phyloP scores from a whole-genome alignment of 805 yeast species.

The Kazachstania viticola region DNA sequence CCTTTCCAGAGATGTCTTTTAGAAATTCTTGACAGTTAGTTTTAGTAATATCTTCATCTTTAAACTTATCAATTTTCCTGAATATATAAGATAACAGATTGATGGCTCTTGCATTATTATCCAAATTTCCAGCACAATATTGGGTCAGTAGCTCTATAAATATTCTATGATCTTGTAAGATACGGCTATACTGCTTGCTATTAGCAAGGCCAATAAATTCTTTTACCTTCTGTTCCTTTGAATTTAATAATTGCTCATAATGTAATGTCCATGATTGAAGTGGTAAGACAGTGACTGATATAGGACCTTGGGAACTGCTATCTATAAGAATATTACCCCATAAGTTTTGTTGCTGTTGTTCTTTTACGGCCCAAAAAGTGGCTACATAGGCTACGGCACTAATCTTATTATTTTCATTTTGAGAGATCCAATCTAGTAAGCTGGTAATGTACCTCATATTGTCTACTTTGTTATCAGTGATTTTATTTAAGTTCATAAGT shows the following conservation, averaged over 20 bases:
- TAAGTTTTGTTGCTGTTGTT: constrained; percentile 32
- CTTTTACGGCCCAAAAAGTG: constrained; percentile 38
- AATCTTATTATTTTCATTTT: constrained; percentile 2
- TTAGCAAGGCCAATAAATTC: constrained; percentile 16
- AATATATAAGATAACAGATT: constrained; percentile 36
- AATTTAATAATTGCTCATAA: constrained; percentile 25
- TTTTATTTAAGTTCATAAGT: constrained; percentile 20
- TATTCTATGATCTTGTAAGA: constrained; percentile 20
- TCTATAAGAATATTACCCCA: constrained; percentile 32
- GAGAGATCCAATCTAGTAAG: background rate
- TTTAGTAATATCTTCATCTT: constrained; percentile 36
- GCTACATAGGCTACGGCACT: constrained; percentile 30
- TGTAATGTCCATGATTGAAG: constrained; percentile 27
- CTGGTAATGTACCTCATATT: background rate
- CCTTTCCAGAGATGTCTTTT: constrained; percentile 18
- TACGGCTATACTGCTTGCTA: constrained; percentile 2
- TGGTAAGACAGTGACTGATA: constrained; percentile 36
- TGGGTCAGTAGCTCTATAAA: constrained; percentile 39
- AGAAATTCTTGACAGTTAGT: constrained; percentile 44
- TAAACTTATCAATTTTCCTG: constrained; percentile 15
- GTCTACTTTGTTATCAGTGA: background rate
- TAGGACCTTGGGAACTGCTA: constrained; percentile 28
- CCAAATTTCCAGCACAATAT: constrained; percentile 42
- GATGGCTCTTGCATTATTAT: constrained; percentile 35
- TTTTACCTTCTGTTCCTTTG: constrained; percentile 11